phyloP scores from a whole-genome alignment of 768 basidiomycete genomes.

The Hygrocybe coccinea region DNA sequence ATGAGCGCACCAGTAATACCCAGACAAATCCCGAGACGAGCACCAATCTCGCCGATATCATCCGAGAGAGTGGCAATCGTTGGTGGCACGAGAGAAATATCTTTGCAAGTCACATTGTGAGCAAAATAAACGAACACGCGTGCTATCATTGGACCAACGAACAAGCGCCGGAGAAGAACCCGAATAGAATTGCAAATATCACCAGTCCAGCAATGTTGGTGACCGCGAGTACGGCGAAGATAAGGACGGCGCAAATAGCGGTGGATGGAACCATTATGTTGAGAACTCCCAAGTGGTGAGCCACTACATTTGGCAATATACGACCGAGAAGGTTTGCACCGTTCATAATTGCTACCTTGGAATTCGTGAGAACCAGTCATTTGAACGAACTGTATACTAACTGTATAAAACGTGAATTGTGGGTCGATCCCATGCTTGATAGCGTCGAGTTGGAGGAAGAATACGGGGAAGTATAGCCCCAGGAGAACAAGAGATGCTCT shows the following conservation, averaged over 20 bases:
- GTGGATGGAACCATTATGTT: constrained; percentile 31
- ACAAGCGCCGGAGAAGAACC: constrained; percentile 41
- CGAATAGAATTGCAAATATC: constrained; percentile 34
- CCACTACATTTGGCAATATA: constrained; percentile 32
- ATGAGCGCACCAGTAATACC: constrained; percentile 4
- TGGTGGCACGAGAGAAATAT: constrained; percentile 41
- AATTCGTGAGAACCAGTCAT: background rate
- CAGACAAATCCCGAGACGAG: constrained; percentile 43
- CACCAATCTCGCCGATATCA: constrained; percentile 50
- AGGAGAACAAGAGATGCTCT: background rate
- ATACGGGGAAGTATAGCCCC: constrained; percentile 44
- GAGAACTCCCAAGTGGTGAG: constrained; percentile 23
- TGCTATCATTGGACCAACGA: constrained; percentile 20
- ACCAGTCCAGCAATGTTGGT: constrained; percentile 24
- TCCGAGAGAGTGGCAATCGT: constrained; percentile 41
- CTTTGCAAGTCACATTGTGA: constrained; percentile 16
- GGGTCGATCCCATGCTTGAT: constrained; percentile 42
- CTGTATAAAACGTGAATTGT: constrained; percentile 54
- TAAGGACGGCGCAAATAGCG: constrained; percentile 24
- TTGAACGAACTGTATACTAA: constrained; percentile 19
- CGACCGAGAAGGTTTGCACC: constrained; percentile 35
- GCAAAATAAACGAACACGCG: background rate
- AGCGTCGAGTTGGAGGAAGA: constrained; percentile 54
- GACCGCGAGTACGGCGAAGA: constrained; percentile 35
- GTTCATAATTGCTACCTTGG: constrained; percentile 38